Base-by-base conservation (phyloP, 2,329 filamentous ascomycete species). In the Trichophyton rubrum region DNA sequence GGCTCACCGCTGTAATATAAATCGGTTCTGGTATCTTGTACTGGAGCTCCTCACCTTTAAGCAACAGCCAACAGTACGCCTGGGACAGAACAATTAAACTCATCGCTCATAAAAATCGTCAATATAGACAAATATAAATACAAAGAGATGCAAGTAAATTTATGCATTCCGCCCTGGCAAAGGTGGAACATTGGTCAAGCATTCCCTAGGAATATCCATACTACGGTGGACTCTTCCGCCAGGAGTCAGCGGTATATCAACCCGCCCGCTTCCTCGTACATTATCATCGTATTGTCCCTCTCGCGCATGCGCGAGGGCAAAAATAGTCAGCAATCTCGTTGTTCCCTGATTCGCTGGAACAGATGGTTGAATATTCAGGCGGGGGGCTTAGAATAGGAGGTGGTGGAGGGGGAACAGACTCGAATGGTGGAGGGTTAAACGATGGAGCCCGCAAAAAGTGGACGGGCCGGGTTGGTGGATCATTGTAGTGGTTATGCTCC, bases 351-450 rank as follows among this genome's bases (percentile, higher is more conserved):
- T 61, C 82, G 11, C 72, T 85, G 74, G 76, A 90, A 72, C 71
- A 89, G 78, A 74, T 84, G 1, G 81, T 79, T 62, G 92, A 88
- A 70, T 96, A 96, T 61, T 87, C 84, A 0, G 91, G 91, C 6
- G 91, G 91, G 1, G 90, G 90, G 0, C 90, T 95, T 64, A 88
- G 78, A 15, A 88, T 72, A 0, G 86, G 84, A 58, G 87, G 87
- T 3, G 89, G 88, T 27, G 51, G 51, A 2, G 89, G 85, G 3
- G 85, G 80, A 59, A 95, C 87, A 3, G 89, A 89, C 63, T 93
- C 86, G 68, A 95, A 96, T 0, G 89, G 84, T 0, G 91, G 90
- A 1, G 91, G 91, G 62, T 90, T 90, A 75, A 90, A 95, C 0
- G 89, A 95, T 0, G 91, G 91, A 4, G 84, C 82, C 24, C 91